Percentiles rank a stretch among this genome's conserved stretches.
Evolutionary conservation across 2,329 filamentous ascomycete species (phyloP).

Genomic region (Pyricularia sp.): DNA sequence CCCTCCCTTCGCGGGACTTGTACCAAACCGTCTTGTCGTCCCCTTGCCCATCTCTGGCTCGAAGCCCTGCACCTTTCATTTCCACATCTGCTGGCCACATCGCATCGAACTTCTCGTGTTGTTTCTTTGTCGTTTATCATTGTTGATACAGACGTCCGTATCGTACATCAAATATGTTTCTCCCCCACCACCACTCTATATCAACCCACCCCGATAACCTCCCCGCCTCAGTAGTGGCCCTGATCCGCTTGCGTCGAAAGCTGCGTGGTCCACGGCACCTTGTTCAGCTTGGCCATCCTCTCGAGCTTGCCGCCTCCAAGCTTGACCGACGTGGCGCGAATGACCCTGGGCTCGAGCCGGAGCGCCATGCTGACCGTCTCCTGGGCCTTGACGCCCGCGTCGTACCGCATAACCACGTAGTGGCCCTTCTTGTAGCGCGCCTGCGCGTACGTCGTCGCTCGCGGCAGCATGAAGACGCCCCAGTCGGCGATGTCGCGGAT

Average conservation of each 20-base stretch:
- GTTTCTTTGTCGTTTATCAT: background rate
- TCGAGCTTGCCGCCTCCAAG: constrained; percentile 82
- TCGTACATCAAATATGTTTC: background rate
- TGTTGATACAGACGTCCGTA: background rate
- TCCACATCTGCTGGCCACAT: background rate
- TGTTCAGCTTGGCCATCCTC: constrained; percentile 39
- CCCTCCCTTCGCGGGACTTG: background rate
- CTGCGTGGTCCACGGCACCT: constrained; percentile 35
- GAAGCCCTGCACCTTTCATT: background rate
- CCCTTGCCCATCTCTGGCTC: background rate
- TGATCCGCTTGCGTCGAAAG: background rate
- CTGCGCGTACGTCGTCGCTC: constrained; percentile 70
- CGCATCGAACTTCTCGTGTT: background rate
- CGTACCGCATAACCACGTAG: constrained; percentile 98
- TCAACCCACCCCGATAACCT: background rate
- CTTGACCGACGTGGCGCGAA: constrained; percentile 80
- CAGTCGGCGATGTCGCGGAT: constrained; percentile 91
- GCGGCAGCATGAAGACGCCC: constrained; percentile 84
- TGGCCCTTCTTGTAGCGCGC: constrained; percentile 76
- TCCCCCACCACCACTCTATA: background rate
- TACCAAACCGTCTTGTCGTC: background rate
- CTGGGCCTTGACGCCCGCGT: constrained; percentile 65
- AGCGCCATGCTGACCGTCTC: constrained; percentile 66
- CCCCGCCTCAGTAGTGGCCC: no score
- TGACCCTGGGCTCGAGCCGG: constrained; percentile 79